phyloP scores from a whole-genome alignment of 768 basidiomycete species.

The Xerocomus spinulosus region DNA sequence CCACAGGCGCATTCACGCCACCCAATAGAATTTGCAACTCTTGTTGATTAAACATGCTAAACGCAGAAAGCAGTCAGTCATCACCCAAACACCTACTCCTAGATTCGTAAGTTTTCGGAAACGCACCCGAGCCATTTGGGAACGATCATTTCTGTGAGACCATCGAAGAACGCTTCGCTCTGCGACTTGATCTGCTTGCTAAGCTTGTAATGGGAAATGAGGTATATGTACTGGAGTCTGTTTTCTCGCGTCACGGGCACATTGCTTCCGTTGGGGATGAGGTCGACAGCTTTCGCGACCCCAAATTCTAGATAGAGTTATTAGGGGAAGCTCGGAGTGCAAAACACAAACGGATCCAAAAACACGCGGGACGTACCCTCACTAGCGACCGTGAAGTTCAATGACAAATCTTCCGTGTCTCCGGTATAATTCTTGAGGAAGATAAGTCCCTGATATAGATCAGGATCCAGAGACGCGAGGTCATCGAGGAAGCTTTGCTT shows the following conservation, averaged over 20 bases:
- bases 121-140: conserved; percentile 76
- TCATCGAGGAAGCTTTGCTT: conserved; percentile 92
- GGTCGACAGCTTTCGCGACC: conserved; percentile 65
- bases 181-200: conserved; percentile 85
- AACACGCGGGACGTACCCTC: conserved; percentile 56
- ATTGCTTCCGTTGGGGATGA: conserved; percentile 78
- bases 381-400: conserved; percentile 84
- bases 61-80: conserved; percentile 8
- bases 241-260: conserved; percentile 87
- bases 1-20: conserved; percentile 80
- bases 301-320: conserved; percentile 63
- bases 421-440: conserved; percentile 90
- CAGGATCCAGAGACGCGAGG: conserved; percentile 84
- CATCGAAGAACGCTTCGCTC: conserved; percentile 85
- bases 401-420: conserved; percentile 79
- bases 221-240: conserved; percentile 81
- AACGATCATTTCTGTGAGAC: conserved; percentile 88
- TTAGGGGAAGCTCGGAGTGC: background rate
- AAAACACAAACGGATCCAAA: background rate
- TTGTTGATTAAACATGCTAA: conserved; percentile 95
- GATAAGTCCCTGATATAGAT: conserved; percentile 87
- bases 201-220: conserved; percentile 83
- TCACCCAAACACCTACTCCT: no score
- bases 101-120: background rate
- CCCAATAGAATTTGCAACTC: conserved; percentile 91